Evolutionary conservation across 1,284 basidiomycete species (phyloP), one percentile per base, ranked within the genome.

Genomic region (Termitomyces sp.): DNA sequence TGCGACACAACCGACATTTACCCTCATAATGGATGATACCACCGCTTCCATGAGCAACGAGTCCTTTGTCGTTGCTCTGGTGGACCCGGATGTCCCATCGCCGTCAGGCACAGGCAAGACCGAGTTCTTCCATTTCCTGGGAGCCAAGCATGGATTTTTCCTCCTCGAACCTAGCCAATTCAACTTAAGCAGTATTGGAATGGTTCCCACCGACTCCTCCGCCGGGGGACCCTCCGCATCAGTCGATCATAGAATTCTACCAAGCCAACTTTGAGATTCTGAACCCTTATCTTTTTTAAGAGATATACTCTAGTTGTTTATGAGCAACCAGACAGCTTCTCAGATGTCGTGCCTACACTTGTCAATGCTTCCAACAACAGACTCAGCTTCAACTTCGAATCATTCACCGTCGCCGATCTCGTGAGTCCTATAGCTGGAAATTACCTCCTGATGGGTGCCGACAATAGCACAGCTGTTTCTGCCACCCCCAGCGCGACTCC

Each of bases 71-170:
- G 57, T 80, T n/a, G 69, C 69, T 4, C 66, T 79, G 54, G 68
- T 81, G 44, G 78, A 80, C 56, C 78, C 76, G 39, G 78, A 81
- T 62, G 78, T 74, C 0, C 76, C 77, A 8, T 77, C 74, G 6
- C 76, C 76, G 0, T 73, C 78, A 54, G 70, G 73, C 52, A 63
- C 66, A 19, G 72, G 70, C 2, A 57, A 62, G n/a, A 66, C 74
- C 1, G 71, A 79, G 55, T 73, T 76, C 54, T 67, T 78, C 3
- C 77, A 80, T 64, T 70, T 78, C 50, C 62, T 80, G 19, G 76
- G 72, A 7, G 72, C 71, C 1, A 69, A 66, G 59, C n/a, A 61
- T 69, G 36, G 66, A 68, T 50, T 58, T 62, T 41, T 61, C 61
- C 28, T 58, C 64, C 24, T 60, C 59, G 7, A 38, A 55, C 47